Base-by-base conservation (phyloP, 2,329 filamentous ascomycete species). In the Arthrinium phaeospermum region DNA sequence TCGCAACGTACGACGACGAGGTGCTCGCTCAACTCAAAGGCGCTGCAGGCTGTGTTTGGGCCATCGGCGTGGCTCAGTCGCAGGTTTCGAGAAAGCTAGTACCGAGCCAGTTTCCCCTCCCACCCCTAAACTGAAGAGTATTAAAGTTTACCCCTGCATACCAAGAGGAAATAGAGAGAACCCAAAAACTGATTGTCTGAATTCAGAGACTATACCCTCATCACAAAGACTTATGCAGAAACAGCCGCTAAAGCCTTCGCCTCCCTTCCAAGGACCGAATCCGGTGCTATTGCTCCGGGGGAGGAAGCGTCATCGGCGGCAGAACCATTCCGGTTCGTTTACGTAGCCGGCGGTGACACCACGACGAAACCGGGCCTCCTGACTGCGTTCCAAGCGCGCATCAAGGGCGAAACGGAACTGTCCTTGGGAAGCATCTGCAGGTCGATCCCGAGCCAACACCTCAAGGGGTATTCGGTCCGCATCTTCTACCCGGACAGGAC, bases 11-110 rank as follows among this genome's bases (percentile, higher is more conserved):
- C 79, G 86, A 88, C 47, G 76, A 86, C 0, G 83, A 85, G 0
- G 75, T 94, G 1, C 84, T 94, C 12, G n/a, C n/a, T 51, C 84
- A 91, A 77, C 83, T 95, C 0, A 85, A 86, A 70, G 92, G 89
- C 27, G 93, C 92, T 0, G 83, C 87, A 7, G 92, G 91, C 1
- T 92, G 90, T 72, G 91, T 95, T 0, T 95, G 93, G 93, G 92
- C 93, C 0, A 84, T 92, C 67, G 92, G 93, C 0, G 89, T 91
- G 67, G 90, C 88, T 73, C 88, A 91, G 77, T 89, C 80, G 16
- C 82, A 86, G 53, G 91, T 93, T 13, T 51, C 47, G n/a, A 51
- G 78, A 79, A 72, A 89, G 88, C 73, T 88, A 91, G 87, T 91
- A 77, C 6, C 22, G 4, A n/a, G 14, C 22, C 22, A 22, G 3